Conservation (phyloP, 305 asterid species). For the Solanum hybrid region DNA sequence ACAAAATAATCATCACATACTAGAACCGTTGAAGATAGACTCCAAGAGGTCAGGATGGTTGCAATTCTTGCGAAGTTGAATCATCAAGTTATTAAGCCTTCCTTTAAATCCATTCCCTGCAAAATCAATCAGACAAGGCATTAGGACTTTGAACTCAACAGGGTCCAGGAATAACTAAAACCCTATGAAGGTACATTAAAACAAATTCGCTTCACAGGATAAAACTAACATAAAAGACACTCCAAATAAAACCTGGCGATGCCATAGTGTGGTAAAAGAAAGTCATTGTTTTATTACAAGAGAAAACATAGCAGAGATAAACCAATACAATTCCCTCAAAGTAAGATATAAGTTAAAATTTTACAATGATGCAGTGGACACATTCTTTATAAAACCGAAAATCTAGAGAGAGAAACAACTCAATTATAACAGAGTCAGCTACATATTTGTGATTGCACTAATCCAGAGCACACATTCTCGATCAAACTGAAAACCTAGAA, state of each 20-base stretch:
- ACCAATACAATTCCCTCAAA: neutral
- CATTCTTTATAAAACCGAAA: neutral
- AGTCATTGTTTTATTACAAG: neutral
- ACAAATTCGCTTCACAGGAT: neutral
- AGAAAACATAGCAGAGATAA: neutral
- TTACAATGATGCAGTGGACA: neutral
- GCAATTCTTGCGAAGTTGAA: conserved; percentile 93
- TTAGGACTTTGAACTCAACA: neutral
- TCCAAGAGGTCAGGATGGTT: conserved; percentile 95
- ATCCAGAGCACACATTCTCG: neutral
- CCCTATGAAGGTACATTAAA: neutral
- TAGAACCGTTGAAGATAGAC: conserved; percentile 67
- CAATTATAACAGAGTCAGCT: neutral
- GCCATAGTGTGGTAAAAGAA: neutral
- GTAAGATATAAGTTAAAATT: neutral
- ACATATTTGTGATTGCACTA: neutral
- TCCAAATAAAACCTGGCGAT: neutral
- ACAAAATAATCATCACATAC: conserved; percentile 41
- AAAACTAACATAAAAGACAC: neutral
- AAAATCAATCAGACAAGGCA: conserved; percentile 3
- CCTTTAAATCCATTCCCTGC: conserved; percentile 69
- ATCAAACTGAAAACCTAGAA: neutral
- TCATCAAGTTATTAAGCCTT: conserved; percentile 71
- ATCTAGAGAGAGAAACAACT: neutral
- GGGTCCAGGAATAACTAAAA: neutral